Percentiles rank a stretch among this genome's conserved stretches.
phyloP scores from a whole-genome alignment of 2,329 filamentous ascomycete genomes.

The Penicillium sp. region DNA sequence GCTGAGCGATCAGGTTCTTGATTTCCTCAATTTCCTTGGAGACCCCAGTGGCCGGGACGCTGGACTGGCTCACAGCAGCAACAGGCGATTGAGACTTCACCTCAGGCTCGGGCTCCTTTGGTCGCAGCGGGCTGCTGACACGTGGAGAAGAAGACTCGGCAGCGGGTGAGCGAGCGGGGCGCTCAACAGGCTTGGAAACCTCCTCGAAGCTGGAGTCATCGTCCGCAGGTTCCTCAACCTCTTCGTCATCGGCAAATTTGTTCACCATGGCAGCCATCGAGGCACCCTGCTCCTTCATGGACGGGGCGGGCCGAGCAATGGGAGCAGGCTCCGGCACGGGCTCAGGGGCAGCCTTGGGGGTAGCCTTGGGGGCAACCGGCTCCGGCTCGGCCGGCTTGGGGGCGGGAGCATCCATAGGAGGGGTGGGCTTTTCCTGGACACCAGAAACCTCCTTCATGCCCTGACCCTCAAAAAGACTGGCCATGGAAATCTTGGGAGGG shows the following conservation, averaged over 20 bases:
- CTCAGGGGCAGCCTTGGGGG: constrained; percentile 28
- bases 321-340: constrained; percentile 36
- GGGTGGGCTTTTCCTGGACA: constrained; percentile 41
- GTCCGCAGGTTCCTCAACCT: constrained; percentile 57
- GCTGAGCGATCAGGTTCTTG: constrained; percentile 72
- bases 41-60: constrained; percentile 46
- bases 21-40: constrained; percentile 73
- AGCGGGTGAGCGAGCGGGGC: constrained; percentile 44
- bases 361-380: constrained; percentile 36
- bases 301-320: constrained; percentile 59
- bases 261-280: constrained; percentile 83
- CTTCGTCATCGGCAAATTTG: constrained; percentile 78
- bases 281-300: constrained; percentile 79
- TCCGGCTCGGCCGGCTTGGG: constrained; percentile 49
- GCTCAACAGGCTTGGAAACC: constrained; percentile 71
- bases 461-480: constrained; percentile 84
- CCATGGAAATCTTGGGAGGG: constrained; percentile 90
- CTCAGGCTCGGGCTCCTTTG: constrained; percentile 26
- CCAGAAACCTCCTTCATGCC: constrained; percentile 72
- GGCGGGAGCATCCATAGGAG: constrained; percentile 44
- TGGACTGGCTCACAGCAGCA: constrained; percentile 20
- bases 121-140: constrained; percentile 35
- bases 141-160: constrained; percentile 26
- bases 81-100: constrained; percentile 27
- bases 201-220: constrained; percentile 86